Evolutionary conservation across 148 eudicot species (phyloP), one percentile per base, ranked within the genome.

Genomic region (Chenopodium album): DNA sequence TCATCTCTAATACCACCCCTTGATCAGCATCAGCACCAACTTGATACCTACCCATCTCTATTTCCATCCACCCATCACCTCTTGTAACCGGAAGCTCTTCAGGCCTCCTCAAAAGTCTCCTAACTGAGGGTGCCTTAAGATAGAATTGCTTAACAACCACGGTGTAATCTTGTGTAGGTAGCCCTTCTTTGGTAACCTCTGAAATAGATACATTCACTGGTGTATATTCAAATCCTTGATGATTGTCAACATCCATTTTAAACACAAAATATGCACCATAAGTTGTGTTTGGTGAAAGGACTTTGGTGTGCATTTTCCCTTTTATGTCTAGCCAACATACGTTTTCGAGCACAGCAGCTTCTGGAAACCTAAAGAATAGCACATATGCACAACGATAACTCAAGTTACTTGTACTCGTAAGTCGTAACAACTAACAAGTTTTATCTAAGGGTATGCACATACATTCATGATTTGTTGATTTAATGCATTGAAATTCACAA

Each of bases 61-160:
- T 44, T 62, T 84, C 85, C 79, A 84, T 56, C 82, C 82, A 79
- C 34, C 76, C 85, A 46, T 84, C 83, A 47, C 69, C 73, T 54
- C 78, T 64, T 2, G 10, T 50, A 31, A 29, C 22, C 0, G 66
- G 34, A 12, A 34, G 32, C 0, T 62, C 69, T 41, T 37, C 8
- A 12, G 48, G 54, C 23, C 31, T 22, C 20, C 29, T 2, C 6
- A 14, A 56, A 20, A 1, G 52, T 23, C 20, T 41, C 34, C 54
- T 22, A 17, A 0, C 20, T 8, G 26, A 14, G 7, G 74, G 74
- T 20, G 11, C 28, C 12, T 23, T 3, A 6, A 80, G 59, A 56
- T 72, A 41, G 46, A 7, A 62, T 60, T 23, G 47, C 44, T 72
- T 73, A 29, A 41, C 47, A n/a, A 2, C 54, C 2, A 9, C 28